Base-by-base conservation (phyloP, 371 early-diverging fungal genomes). In the Rhizopus sp. region DNA sequence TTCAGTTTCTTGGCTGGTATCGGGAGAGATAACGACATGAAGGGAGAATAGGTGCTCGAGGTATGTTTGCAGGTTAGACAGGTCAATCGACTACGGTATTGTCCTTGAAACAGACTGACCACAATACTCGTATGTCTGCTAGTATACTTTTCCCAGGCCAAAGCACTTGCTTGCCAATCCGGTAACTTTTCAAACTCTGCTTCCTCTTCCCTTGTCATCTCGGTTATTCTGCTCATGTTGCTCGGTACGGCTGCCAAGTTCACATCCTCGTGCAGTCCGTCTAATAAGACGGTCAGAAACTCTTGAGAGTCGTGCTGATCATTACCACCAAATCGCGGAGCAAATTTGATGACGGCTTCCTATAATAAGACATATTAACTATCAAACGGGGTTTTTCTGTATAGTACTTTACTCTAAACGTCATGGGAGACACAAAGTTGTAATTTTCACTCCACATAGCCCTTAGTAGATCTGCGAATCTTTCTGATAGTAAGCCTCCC, bases 11-110 rank as follows among this genome's bases (percentile, higher is more conserved):
- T 70, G 4, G 71, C 66, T 4, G 97, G 96, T 50, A 99, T 95
- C 4, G 98, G 97, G 7, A 98, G 68, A 0, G 96, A 89, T 13
- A 99, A 69, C 55, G 90, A 93, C 88, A 95, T 94, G 75, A 96
- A 96, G 1, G 92, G 77, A 53, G 95, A 91, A 63, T 91, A 96
- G 0, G 94, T 96, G 1, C 92, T 91, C 3, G 95, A 95, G 3
- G 90, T 90, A 86, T 88, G 60, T 23, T 78, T 67, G 74, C 99
- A 99, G 13, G 82, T 81, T 17, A 85, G 64, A 60, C 99, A 99
- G 38, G 78, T 79, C 35, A 99, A 68, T 41, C 82, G 76, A 62
- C 90, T 91, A 59, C 82, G 82, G 48, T 91, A 85, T 64, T 90
- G 91, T 4, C 95, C 96, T 75, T 94, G 95, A 65, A 97, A 94